Evolutionary conservation across 257 asterid genomes (phyloP).

Genomic region (Salvia miltiorrhiza): DNA sequence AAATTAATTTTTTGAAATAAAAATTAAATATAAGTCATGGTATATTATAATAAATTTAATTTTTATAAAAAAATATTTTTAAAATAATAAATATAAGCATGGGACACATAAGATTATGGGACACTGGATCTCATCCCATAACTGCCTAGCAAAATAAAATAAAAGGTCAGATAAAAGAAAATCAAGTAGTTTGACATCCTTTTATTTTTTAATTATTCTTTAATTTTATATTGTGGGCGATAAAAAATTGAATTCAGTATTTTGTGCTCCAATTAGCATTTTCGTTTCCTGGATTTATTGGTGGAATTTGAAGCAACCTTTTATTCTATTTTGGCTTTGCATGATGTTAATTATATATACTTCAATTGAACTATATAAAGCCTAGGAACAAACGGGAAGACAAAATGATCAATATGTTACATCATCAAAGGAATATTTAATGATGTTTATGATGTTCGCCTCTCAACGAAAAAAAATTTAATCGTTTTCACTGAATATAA

Average conservation of each 20-base stretch:
- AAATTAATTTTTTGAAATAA: no score
- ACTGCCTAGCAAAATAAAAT: no score
- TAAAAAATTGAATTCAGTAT: neutral
- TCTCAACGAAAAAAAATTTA: constrained; percentile 19
- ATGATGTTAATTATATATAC: neutral
- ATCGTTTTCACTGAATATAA: neutral
- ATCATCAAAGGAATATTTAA: constrained; percentile 4
- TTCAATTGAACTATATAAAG: neutral
- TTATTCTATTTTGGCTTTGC: constrained; percentile 26
- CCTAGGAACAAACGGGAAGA: constrained; percentile 22
- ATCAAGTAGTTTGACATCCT: no score
- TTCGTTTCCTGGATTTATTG: constrained; percentile 14
- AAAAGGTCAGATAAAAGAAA: no score
- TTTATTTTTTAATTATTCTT: no score
- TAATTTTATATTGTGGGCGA: no score
- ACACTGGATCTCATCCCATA: no score
- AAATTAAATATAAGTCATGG: no score
- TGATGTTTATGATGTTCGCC: constrained; percentile 17
- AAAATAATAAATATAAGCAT: no score
- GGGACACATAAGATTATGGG: no score
- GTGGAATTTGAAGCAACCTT: constrained; percentile 1
- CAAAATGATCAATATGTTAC: constrained; percentile 16
- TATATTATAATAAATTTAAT: no score
- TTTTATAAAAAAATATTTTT: no score
- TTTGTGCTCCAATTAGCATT: constrained; percentile 2